phyloP scores from a whole-genome alignment of 2,329 filamentous ascomycete genomes.

The Phoma sp. region DNA sequence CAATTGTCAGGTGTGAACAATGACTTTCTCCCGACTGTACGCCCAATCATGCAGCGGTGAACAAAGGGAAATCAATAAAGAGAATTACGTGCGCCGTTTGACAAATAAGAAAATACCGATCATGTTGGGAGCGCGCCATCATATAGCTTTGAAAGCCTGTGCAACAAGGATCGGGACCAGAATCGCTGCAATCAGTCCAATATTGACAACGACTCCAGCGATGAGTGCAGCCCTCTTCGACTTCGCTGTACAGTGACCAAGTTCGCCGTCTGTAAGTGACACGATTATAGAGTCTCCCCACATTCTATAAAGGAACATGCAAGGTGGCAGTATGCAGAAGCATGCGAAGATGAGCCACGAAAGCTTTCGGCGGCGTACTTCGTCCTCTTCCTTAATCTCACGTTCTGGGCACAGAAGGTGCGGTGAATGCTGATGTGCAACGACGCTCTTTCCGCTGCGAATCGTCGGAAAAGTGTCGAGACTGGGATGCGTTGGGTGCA shows the following conservation, averaged over 20 bases:
- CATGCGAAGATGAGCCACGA: slow-evolving; percentile 44
- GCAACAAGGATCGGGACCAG: slow-evolving; percentile 35
- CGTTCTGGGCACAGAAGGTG: slow-evolving; percentile 41
- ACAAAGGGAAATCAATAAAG: slow-evolving; percentile 5
- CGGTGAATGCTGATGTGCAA: slow-evolving; percentile 30
- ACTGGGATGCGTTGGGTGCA: slow-evolving; percentile 26
- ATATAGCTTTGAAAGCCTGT: slow-evolving; percentile 28
- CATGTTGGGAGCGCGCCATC: slow-evolving; percentile 1
- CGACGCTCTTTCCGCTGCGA: slow-evolving; percentile 5
- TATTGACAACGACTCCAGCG: slow-evolving; percentile 39
- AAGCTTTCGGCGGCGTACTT: slow-evolving; percentile 33
- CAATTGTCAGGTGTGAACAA: neutral
- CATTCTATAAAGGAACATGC: slow-evolving; percentile 46
- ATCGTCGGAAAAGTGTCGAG: slow-evolving; percentile 19
- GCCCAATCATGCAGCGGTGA: slow-evolving; percentile 19
- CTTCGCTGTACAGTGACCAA: slow-evolving; percentile 35
- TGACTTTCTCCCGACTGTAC: neutral
- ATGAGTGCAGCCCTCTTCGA: slow-evolving; percentile 43
- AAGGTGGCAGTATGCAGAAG: slow-evolving; percentile 45
- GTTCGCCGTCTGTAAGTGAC: slow-evolving; percentile 37
- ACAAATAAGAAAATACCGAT: neutral
- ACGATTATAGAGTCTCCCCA: slow-evolving; percentile 41
- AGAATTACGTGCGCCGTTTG: neutral
- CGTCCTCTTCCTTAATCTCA: slow-evolving; percentile 28
- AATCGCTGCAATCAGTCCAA: slow-evolving; percentile 29